phyloP scores from a whole-genome alignment of 306 rosid genomes.

The Styphnolobium japonicum region DNA sequence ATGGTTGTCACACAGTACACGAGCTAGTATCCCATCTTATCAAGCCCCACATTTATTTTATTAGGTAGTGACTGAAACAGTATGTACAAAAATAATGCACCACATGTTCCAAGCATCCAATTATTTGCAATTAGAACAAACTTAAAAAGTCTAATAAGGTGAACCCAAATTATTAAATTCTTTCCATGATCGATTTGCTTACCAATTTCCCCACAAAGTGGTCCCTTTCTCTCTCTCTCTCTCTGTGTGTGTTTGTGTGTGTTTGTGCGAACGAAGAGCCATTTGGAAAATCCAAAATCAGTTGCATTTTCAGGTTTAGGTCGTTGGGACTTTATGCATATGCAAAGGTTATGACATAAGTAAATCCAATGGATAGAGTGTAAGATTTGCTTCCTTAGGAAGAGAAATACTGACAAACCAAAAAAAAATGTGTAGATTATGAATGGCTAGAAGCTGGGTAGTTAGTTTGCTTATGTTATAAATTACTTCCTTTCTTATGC shows the following conservation, averaged over 20 bases:
- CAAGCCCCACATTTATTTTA: constrained; percentile 7
- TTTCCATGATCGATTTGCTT: constrained; percentile 1
- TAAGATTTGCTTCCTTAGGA: constrained; percentile 10
- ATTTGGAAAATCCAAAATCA: constrained; percentile 20
- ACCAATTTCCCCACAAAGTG: constrained; percentile 1
- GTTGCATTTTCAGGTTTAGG: constrained; percentile 6
- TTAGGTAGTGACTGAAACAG: constrained; percentile 5
- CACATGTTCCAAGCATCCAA: constrained; percentile 28
- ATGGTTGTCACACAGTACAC: constrained; percentile 21
- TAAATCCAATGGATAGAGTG: background rate
- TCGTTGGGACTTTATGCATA: constrained; percentile 22
- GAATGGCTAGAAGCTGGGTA: background rate
- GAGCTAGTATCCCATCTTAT: background rate
- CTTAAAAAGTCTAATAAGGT: background rate
- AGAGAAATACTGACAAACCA: constrained; percentile 12
- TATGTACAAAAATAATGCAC: constrained; percentile 15
- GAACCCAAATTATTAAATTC: constrained; percentile 20
- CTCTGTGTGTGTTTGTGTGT: background rate
- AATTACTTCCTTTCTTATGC: background rate
- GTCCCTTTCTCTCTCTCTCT: background rate
- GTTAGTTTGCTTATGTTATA: background rate
- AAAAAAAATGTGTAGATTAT: background rate
- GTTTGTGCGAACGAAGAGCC: constrained; percentile 9
- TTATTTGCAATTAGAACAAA: constrained; percentile 35
- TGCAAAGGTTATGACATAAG: constrained; percentile 6